Evolutionary conservation across 148 eudicot species (phyloP).

Genomic region (Drosera capensis): DNA sequence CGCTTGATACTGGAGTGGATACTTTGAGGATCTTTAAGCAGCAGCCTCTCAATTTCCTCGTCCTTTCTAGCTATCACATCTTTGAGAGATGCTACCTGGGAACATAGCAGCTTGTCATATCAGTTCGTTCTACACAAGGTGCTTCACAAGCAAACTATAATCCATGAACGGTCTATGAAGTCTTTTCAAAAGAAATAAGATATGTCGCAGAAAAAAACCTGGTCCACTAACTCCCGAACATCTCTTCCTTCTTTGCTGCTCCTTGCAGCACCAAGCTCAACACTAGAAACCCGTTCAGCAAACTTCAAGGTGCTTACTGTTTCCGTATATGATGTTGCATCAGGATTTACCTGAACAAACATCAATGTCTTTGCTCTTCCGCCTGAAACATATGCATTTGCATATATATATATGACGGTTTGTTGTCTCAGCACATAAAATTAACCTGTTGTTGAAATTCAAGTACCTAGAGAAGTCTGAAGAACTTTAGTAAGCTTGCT

Average conservation of each 20-base stretch:
- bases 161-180: too few relatives aligned
- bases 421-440: too few relatives aligned
- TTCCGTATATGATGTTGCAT: constrained; percentile 37
- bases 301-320: constrained; percentile 55
- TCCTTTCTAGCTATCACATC: constrained; percentile 22
- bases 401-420: too few relatives aligned
- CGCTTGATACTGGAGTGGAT: constrained; percentile 14
- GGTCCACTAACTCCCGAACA: constrained; percentile 47
- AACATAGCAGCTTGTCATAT: neutral
- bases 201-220: too few relatives aligned
- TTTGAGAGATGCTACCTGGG: constrained; percentile 30
- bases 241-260: constrained; percentile 57
- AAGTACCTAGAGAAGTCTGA: constrained; percentile 96
- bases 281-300: constrained; percentile 73
- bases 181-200: too few relatives aligned
- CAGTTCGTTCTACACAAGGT: too few relatives aligned
- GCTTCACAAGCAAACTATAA: too few relatives aligned
- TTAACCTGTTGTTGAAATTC: too few relatives aligned
- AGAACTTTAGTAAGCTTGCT: constrained; percentile 99
- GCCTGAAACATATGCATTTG: constrained; percentile 46
- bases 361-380: constrained; percentile 83
- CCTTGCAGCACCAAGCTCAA: constrained; percentile 66
- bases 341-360: constrained; percentile 72
- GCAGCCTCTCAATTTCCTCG: constrained; percentile 28
- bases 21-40: constrained; percentile 23